phyloP scores from a whole-genome alignment of 192 early-diverging fungal species.

The Martensiomyces pterosporus region DNA sequence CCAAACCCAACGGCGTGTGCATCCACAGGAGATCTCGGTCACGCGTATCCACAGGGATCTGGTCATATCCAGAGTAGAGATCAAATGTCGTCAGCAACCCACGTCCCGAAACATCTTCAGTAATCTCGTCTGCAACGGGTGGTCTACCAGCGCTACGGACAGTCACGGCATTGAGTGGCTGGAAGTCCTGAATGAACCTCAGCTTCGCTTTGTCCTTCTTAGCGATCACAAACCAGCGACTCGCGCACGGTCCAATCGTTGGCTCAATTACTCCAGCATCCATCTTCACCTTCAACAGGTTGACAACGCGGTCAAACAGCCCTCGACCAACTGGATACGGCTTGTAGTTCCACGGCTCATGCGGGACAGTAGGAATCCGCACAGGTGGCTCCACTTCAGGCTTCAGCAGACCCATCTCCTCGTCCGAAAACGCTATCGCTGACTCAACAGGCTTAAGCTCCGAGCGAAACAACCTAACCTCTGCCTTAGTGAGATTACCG shows the following conservation, averaged over 20 bases:
- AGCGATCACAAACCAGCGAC: slow-evolving; percentile 4
- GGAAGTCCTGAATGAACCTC: slow-evolving; percentile 9
- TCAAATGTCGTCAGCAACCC: slow-evolving; percentile 1
- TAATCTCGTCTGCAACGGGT: slow-evolving; percentile 2
- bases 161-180: slow-evolving; percentile 3
- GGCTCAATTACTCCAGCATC: slow-evolving; percentile 1
- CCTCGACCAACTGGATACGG: not conserved
- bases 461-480: not conserved
- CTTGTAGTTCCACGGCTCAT: slow-evolving; percentile 1
- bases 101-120: not conserved
- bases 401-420: not conserved
- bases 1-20: slow-evolving; percentile 1
- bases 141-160: slow-evolving; percentile 7
- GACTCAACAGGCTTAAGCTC: not conserved
- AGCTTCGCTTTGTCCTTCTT: slow-evolving; percentile 12
- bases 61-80: slow-evolving; percentile 8
- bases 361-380: slow-evolving; percentile 1
- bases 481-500: not conserved
- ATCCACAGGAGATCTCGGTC: slow-evolving; percentile 3
- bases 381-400: not conserved
- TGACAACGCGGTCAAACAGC: not conserved
- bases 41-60: not conserved
- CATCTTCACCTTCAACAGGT: slow-evolving; percentile 2
- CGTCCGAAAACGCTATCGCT: not conserved
- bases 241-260: slow-evolving; percentile 1